These are phyloP conservation scores for Lycium barbarum DNA, from an alignment of 257 asterid genomes.

Conservation along the genomic window DNA sequence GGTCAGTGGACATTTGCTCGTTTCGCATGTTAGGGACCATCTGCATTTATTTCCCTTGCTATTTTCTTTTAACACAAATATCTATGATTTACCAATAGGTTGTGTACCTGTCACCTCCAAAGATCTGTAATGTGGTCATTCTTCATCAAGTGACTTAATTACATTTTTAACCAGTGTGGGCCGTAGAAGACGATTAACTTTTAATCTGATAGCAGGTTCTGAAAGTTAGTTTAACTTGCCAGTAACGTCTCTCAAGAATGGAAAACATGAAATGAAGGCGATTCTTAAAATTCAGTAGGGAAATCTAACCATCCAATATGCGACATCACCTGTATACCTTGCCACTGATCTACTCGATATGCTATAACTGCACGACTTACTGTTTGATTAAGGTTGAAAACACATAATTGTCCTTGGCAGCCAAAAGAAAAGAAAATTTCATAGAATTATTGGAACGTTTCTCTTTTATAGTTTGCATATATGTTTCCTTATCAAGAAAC, in stretches of 20 bases:
- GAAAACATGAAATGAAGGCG: conserved; percentile 17
- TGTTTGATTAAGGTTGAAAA: not conserved
- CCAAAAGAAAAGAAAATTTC: not conserved
- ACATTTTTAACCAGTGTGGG: conserved; percentile 7
- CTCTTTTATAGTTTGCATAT: not conserved
- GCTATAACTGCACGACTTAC: not conserved
- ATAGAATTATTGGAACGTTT: not conserved
- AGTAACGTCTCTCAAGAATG: not conserved
- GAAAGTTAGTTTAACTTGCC: conserved; percentile 2
- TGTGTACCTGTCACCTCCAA: not conserved
- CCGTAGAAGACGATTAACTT: not conserved
- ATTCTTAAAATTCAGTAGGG: not conserved
- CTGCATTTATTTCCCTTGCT: conserved; percentile 11
- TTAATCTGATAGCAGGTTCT: not conserved
- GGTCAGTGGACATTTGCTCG: not conserved
- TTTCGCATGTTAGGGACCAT: conserved; percentile 15
- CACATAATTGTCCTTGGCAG: not conserved
- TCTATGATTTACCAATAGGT: conserved; percentile 7
- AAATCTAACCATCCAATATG: not conserved
- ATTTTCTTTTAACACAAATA: not conserved
- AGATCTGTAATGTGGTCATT: conserved; percentile 2
- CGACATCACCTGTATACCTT: not conserved
- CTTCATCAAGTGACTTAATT: not conserved
- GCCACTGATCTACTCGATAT: not conserved
- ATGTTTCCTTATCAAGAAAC: not conserved